Percentiles rank a stretch among this genome's conserved stretches.
Conservation (phyloP, 495 filamentous ascomycete species). For the Immersiella caudata region DNA sequence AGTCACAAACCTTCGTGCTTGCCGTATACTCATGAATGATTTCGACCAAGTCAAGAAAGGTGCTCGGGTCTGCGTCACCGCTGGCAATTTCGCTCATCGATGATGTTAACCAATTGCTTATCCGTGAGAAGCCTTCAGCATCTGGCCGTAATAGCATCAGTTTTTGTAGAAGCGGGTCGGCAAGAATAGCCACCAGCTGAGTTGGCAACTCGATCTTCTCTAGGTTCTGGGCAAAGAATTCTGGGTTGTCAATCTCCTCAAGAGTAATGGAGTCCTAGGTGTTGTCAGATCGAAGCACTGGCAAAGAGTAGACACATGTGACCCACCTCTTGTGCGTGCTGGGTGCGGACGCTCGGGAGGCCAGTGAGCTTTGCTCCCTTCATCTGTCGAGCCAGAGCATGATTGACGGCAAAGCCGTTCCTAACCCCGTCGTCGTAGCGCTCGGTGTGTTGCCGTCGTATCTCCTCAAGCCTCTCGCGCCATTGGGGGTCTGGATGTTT, state of each 20-base stretch:
- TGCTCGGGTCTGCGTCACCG: slow-evolving; percentile 51
- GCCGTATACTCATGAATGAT: slow-evolving; percentile 61
- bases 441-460: slow-evolving; percentile 63
- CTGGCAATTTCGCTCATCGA: slow-evolving; percentile 62
- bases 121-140: slow-evolving; percentile 55
- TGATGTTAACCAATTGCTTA: slow-evolving; percentile 67
- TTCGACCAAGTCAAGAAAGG: slow-evolving; percentile 59
- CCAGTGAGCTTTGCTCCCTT: slow-evolving; percentile 44
- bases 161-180: slow-evolving; percentile 78
- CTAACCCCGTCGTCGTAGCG: slow-evolving; percentile 35
- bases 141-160: slow-evolving; percentile 67
- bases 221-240: slow-evolving; percentile 72
- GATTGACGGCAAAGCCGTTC: slow-evolving; percentile 57
- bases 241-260: slow-evolving; percentile 75
- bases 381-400: slow-evolving; percentile 50
- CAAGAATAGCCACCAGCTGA: slow-evolving; percentile 75
- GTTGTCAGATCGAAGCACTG: slow-evolving; percentile 1
- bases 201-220: slow-evolving; percentile 81
- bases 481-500: slow-evolving; percentile 79
- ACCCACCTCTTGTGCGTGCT: slow-evolving; percentile 65
- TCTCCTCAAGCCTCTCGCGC: slow-evolving; percentile 65
- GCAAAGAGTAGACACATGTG: slow-evolving; percentile 17
- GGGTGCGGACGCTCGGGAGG: slow-evolving; percentile 75
- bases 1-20: slow-evolving; percentile 63
- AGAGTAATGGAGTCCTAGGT: slow-evolving; percentile 64